Percentiles rank a stretch among this genome's conserved stretches.
Conservation (phyloP, 2,329 filamentous ascomycete genomes). For the Paramyrothecium roridum region DNA sequence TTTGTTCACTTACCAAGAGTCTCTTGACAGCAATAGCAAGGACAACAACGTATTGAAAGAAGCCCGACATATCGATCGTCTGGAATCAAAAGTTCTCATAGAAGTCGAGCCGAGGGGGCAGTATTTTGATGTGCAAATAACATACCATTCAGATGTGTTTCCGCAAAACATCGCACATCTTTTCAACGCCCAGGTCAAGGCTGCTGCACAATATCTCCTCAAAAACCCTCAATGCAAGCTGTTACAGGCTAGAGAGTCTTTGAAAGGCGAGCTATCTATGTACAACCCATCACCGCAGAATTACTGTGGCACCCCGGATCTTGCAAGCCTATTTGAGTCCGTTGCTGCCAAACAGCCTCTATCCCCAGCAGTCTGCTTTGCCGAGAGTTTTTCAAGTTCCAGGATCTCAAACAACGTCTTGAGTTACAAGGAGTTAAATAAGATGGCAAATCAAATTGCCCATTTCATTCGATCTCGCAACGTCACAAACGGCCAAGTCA, state of each 20-base stretch:
- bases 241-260: constrained; percentile 3
- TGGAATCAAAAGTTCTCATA: constrained; percentile 74
- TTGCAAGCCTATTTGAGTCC: constrained; percentile 53
- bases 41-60: constrained; percentile 42
- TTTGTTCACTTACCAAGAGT: constrained; percentile 83
- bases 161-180: constrained; percentile 50
- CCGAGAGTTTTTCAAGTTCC: constrained; percentile 25
- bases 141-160: constrained; percentile 46
- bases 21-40: constrained; percentile 39
- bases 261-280: constrained; percentile 39
- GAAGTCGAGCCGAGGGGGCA: constrained; percentile 66
- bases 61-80: constrained; percentile 60
- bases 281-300: constrained; percentile 38
- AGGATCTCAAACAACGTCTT: constrained; percentile 36
- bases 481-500: constrained; percentile 49
- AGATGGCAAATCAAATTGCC: constrained; percentile 61
- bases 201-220: constrained; percentile 6
- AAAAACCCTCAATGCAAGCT: background rate
- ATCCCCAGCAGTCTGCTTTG: constrained; percentile 63
- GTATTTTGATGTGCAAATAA: constrained; percentile 39
- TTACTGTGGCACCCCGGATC: constrained; percentile 33
- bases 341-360: constrained; percentile 46
- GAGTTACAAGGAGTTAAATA: constrained; percentile 65
- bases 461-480: constrained; percentile 44
- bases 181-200: constrained; percentile 60